Evolutionary conservation across 306 rosid species (phyloP).

Genomic region (Pterocarpus santalinus): DNA sequence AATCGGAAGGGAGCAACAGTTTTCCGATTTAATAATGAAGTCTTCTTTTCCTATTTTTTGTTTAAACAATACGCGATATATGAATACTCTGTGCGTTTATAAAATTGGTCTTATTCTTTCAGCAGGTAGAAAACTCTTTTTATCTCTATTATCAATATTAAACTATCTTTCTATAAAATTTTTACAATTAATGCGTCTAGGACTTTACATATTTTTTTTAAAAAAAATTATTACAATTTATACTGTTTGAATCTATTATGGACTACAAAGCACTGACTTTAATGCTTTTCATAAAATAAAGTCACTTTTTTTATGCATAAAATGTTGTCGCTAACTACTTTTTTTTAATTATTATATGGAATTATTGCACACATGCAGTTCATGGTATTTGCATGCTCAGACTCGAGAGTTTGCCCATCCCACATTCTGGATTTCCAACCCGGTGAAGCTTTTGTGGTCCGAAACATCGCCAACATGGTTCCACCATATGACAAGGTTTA

Average conservation of each 20-base stretch:
- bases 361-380: conserved; percentile 63
- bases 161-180: not conserved
- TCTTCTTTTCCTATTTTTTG: not conserved
- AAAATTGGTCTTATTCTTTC: not conserved
- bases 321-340: too few relatives aligned
- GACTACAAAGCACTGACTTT: conserved; percentile 9
- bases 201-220: not conserved
- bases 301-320: not conserved
- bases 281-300: not conserved
- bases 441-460: conserved; percentile 89
- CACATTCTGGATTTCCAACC: conserved; percentile 93
- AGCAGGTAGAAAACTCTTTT: not conserved
- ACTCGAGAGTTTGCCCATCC: conserved; percentile 95
- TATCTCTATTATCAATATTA: not conserved
- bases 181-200: not conserved
- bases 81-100: not conserved
- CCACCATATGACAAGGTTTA: conserved; percentile 89
- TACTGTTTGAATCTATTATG: not conserved
- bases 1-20: not conserved
- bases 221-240: not conserved
- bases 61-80: not conserved
- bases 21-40: not conserved
- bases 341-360: too few relatives aligned
- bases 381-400: conserved; percentile 97
- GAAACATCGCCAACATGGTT: conserved; percentile 98